Percentiles rank a stretch among this genome's conserved stretches.
These are phyloP conservation scores for Isoetes taiwanensis DNA, from an alignment of 75 land plant species.

Conservation along the genomic window DNA sequence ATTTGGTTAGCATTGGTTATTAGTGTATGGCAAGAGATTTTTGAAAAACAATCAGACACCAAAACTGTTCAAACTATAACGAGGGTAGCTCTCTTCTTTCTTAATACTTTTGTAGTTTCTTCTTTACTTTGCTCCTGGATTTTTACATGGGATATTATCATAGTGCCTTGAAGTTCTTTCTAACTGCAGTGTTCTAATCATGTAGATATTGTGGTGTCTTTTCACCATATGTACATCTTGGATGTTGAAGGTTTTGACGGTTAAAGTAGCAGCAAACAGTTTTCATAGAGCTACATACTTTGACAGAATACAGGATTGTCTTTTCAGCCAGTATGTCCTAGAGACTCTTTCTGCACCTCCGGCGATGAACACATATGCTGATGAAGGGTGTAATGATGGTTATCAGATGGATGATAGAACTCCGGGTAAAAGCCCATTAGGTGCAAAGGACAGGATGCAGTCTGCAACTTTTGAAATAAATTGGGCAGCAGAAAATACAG, in stretches of 20 bases:
- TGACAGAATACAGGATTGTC: constrained; percentile 31
- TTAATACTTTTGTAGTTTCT: background rate
- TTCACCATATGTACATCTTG: constrained; percentile 23
- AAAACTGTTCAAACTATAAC: background rate
- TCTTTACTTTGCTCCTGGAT: background rate
- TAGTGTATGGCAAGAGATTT: background rate
- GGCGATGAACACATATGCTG: no score
- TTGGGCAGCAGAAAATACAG: background rate
- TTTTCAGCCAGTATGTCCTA: constrained; percentile 28
- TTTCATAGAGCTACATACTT: constrained; percentile 34
- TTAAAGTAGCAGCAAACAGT: constrained; percentile 28
- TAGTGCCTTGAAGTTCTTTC: no score
- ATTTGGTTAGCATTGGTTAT: constrained; percentile 3
- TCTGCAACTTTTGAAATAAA: background rate
- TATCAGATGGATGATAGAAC: no score
- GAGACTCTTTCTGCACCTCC: constrained; percentile 25
- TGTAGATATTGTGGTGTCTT: constrained; percentile 30
- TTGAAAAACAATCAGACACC: background rate
- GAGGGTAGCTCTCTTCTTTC: background rate
- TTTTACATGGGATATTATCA: background rate
- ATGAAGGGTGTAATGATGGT: no score
- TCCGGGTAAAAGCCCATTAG: constrained; percentile 4
- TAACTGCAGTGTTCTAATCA: no score
- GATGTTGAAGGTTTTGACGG: constrained; percentile 26
- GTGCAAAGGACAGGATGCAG: background rate